Conservation (phyloP, 169 alveolate species). For the Cryptosporidium viatorum region DNA sequence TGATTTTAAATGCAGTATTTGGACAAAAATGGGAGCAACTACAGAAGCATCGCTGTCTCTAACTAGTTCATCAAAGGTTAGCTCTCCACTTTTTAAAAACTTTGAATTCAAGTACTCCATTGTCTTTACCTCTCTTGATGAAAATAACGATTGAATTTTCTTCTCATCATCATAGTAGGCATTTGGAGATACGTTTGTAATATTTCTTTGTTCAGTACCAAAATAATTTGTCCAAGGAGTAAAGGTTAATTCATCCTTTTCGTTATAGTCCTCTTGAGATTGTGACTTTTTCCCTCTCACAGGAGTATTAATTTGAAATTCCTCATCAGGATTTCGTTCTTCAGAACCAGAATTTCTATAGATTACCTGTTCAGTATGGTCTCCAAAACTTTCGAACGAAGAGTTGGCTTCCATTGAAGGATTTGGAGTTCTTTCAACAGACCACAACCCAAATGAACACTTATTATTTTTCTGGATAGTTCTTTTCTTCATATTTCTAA, state of each 20-base stretch:
- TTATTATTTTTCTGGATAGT: background rate
- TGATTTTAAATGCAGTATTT: conserved; percentile 59
- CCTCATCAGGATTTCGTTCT: background rate
- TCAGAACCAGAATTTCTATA: background rate
- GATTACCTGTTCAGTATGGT: background rate
- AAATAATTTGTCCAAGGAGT: conserved; percentile 74
- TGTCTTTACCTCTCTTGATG: conserved; percentile 59
- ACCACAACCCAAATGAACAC: background rate
- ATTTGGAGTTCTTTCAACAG: background rate
- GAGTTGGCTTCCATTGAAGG: background rate
- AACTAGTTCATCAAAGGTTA: conserved; percentile 35
- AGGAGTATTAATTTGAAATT: conserved; percentile 19
- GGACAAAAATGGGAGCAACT: conserved; percentile 70
- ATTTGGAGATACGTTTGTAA: background rate
- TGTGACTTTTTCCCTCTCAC: conserved; percentile 10
- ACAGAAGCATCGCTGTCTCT: conserved; percentile 11
- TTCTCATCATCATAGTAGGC: conserved; percentile 5
- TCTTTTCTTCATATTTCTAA: background rate
- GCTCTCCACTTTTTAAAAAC: background rate
- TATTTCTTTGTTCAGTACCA: conserved; percentile 2
- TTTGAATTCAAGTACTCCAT: conserved; percentile 50
- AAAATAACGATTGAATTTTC: conserved; percentile 22
- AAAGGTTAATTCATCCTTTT: conserved; percentile 28
- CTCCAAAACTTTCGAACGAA: background rate
- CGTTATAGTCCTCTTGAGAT: conserved; percentile 6